phyloP scores from a whole-genome alignment of 257 asterid genomes.

The Agastache rugosa region DNA sequence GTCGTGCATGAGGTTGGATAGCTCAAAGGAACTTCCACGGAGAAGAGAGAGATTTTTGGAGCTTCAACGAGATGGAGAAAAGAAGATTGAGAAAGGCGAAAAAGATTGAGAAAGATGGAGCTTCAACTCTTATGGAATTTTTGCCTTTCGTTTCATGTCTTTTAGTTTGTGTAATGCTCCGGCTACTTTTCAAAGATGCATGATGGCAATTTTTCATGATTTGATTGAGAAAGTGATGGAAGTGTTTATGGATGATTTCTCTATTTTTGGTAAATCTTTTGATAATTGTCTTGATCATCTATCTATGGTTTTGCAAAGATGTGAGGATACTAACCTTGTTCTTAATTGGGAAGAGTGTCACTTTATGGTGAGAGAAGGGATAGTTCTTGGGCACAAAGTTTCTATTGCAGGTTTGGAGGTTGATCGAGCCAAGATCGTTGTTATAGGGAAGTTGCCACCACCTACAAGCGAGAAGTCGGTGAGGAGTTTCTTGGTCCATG shows the following conservation, averaged over 20 bases:
- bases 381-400: no score
- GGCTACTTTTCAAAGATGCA: neutral
- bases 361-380: no score
- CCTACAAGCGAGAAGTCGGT: no score
- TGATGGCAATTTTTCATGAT: neutral
- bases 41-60: no score
- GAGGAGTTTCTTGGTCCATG: no score
- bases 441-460: neutral
- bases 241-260: neutral
- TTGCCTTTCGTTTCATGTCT: neutral
- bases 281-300: neutral
- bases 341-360: neutral
- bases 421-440: no score
- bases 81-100: no score
- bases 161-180: neutral
- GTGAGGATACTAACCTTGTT: neutral
- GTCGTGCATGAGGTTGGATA: no score
- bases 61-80: no score
- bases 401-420: no score
- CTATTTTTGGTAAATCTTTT: neutral
- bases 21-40: no score
- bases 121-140: conserved; percentile 27
- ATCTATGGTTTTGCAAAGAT: neutral
- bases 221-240: neutral
- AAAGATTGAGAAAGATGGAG: no score